phyloP scores from a whole-genome alignment of 345 rosid species.

The Euphorbia peplus region DNA sequence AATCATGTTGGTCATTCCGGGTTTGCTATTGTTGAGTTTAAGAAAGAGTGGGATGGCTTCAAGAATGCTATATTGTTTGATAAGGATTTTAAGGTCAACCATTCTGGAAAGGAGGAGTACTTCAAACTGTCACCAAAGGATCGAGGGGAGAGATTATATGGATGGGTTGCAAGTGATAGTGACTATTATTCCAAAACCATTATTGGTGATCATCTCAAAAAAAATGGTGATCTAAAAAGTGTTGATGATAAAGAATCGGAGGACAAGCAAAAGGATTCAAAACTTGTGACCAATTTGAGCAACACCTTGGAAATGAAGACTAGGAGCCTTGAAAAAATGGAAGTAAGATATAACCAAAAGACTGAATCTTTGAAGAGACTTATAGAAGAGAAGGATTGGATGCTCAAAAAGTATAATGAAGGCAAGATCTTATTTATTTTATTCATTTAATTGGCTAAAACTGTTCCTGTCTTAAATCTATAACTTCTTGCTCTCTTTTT shows the following conservation, averaged over 20 bases:
- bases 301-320: slow-evolving; percentile 43
- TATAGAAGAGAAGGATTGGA: slow-evolving; percentile 34
- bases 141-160: slow-evolving; percentile 42
- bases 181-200: slow-evolving; percentile 37
- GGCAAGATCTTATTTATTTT: slow-evolving; percentile 34
- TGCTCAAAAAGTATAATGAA: slow-evolving; percentile 48
- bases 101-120: slow-evolving; percentile 51
- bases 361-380: slow-evolving; percentile 17
- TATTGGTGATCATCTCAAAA: slow-evolving; percentile 44
- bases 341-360: slow-evolving; percentile 37
- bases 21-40: slow-evolving; percentile 61
- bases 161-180: slow-evolving; percentile 67
- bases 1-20: slow-evolving; percentile 52
- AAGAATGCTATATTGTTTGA: slow-evolving; percentile 55
- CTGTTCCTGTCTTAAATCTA: background rate
- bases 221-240: slow-evolving; percentile 56
- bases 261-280: slow-evolving; percentile 35
- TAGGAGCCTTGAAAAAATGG: slow-evolving; percentile 35
- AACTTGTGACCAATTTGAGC: slow-evolving; percentile 40
- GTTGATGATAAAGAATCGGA: slow-evolving; percentile 45
- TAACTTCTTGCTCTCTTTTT: too few species aligned
- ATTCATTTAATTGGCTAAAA: background rate
- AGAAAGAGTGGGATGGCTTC: slow-evolving; percentile 55
- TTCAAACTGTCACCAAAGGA: slow-evolving; percentile 9
- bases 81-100: slow-evolving; percentile 34